Base-by-base conservation (phyloP, 176 grass and related monocot species). In the Triticum monococcum region DNA sequence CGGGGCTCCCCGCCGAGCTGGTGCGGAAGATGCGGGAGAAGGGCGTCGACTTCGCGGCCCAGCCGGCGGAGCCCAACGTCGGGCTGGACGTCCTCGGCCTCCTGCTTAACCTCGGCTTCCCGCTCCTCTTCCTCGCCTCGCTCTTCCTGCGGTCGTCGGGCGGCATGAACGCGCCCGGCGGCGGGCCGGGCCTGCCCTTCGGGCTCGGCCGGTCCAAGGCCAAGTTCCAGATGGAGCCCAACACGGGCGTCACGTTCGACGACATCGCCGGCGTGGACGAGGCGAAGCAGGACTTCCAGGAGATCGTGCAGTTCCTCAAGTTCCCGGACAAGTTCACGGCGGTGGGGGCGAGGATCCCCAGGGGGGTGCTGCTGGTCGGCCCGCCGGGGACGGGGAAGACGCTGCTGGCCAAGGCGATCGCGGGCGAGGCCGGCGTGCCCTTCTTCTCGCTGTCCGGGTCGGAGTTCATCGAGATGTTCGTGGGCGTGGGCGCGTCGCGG, bases 391-490 rank as follows among this genome's bases (percentile, higher is more conserved):
- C 89, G 16, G 95, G 92, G 22, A 97, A 97, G 86, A 97, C 91
- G 24, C 79, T 97, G 67, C 91, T 97, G 77, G 90, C 90, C 8
- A 97, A 89, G 77, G 95, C 92, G 41, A 94, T 94, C 84, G 91
- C 89, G 33, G 92, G 95, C 8, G 90, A 97, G 88, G 95, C 95
- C 9, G 91, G 87, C 12, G 95, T 95, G 66, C 95, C 95, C 2
- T 97, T 97, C 87, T 95, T 97, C 83, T 97, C 92, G 20, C 79
- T 95, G 18, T 95, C 92, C 28, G 91, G 92, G 23, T 97, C 95
- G 11, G 92, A 91, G 85, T 97, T 97, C 89, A 93, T 97, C 74
- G 90, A 97, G 86, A 93, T 93, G 92, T 95, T 97, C 71, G 91
- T 91, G 5, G 92, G 92, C 32, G 89, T 97, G 9, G 95, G 95